phyloP scores from a whole-genome alignment of 176 grass and related monocot species.

The Triticum dicoccoides region DNA sequence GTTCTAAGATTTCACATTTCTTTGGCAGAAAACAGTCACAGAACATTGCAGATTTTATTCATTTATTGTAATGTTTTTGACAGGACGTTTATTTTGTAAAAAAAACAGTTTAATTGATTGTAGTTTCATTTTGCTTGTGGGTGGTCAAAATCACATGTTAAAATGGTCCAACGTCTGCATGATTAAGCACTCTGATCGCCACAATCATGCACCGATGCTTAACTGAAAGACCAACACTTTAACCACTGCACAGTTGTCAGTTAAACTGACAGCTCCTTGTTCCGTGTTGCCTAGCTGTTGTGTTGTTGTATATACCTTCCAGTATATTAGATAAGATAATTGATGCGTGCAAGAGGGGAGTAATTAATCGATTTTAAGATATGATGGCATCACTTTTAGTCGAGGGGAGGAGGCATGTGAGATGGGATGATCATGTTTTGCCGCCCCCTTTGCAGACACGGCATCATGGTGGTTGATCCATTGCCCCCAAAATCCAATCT shows the following conservation, averaged over 20 bases:
- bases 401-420: slow-evolving; percentile 45
- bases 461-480: slow-evolving; percentile 57
- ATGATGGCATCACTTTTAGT: slow-evolving; percentile 7
- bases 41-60: too few species aligned
- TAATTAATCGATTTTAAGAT: slow-evolving; percentile 21
- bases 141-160: background rate
- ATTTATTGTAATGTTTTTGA: too few species aligned
- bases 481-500: slow-evolving; percentile 23
- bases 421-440: slow-evolving; percentile 44
- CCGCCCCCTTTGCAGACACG: slow-evolving; percentile 44
- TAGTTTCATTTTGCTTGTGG: background rate
- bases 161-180: background rate
- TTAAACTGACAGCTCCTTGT: slow-evolving; percentile 32
- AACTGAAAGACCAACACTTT: slow-evolving; percentile 10
- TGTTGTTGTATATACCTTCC: slow-evolving; percentile 10
- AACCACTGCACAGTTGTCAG: slow-evolving; percentile 21
- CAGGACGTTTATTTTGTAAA: too few species aligned
- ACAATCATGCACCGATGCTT: slow-evolving; percentile 11
- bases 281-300: slow-evolving; percentile 39
- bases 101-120: too few species aligned
- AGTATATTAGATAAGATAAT: slow-evolving; percentile 17
- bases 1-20: background rate
- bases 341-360: slow-evolving; percentile 25
- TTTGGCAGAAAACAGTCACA: background rate
- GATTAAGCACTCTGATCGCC: background rate